These are phyloP conservation scores for Xerocomus nothofagi DNA, from an alignment of 1,284 basidiomycete genomes.

Conservation along the genomic window DNA sequence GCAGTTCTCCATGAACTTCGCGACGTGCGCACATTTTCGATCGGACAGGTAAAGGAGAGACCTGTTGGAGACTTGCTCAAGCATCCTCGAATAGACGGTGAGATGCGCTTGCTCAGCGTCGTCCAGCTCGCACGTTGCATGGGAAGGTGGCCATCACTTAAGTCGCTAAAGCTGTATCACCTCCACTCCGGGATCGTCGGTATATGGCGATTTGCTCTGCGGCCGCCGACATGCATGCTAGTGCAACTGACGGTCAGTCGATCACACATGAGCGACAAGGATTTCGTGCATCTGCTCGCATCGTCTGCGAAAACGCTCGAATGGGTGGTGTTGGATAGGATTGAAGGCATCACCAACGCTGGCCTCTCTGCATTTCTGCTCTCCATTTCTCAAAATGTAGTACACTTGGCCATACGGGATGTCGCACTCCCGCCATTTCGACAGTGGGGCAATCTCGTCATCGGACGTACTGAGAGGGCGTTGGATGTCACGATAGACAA, in stretches of 20 bases:
- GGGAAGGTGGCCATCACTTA: conserved; percentile 12
- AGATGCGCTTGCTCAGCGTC: conserved; percentile 10
- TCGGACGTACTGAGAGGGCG: conserved; percentile 23
- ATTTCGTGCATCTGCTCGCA: conserved; percentile 16
- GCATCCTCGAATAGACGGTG: background rate
- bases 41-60: conserved; percentile 7
- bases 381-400: conserved; percentile 15
- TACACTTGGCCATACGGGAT: conserved; percentile 15
- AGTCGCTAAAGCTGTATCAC: conserved; percentile 12
- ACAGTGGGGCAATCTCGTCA: conserved; percentile 19
- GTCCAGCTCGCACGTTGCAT: conserved; percentile 25
- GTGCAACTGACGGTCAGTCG: conserved; percentile 21
- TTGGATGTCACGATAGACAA: conserved; percentile 20
- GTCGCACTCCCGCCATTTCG: conserved; percentile 17
- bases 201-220: conserved; percentile 17
- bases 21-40: conserved; percentile 13
- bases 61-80: background rate
- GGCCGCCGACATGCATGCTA: conserved; percentile 18
- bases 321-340: conserved; percentile 17
- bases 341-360: conserved; percentile 24
- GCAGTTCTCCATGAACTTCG: conserved; percentile 9
- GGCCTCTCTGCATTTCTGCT: conserved; percentile 22
- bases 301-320: conserved; percentile 22
- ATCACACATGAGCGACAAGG: conserved; percentile 19
- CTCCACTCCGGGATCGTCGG: conserved; percentile 11